phyloP scores from a whole-genome alignment of 768 basidiomycete genomes.

The Termitomyces sp. region DNA sequence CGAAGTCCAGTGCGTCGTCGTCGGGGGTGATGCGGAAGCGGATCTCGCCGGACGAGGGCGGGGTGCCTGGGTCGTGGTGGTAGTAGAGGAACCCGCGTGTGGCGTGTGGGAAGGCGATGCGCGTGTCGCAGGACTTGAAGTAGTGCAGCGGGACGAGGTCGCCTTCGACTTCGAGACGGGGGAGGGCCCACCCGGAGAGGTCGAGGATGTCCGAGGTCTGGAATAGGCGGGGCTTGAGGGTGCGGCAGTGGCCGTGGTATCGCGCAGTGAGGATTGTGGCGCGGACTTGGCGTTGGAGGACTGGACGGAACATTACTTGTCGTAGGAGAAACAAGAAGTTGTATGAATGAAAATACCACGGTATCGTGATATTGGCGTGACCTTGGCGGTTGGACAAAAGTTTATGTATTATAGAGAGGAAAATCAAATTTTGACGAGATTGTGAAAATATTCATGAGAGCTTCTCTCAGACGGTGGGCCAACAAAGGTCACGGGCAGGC shows the following conservation, averaged over 20 bases:
- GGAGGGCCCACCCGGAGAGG: background rate
- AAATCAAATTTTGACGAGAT: too few relatives aligned
- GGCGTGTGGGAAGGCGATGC: background rate
- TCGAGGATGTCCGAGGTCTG: background rate
- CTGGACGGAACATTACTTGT: too few relatives aligned
- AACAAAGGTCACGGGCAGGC: too few relatives aligned
- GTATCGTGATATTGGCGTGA: too few relatives aligned
- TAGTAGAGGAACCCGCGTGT: constrained; percentile 3
- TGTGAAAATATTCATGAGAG: too few relatives aligned
- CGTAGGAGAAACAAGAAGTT: too few relatives aligned
- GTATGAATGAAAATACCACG: too few relatives aligned
- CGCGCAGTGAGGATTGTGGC: background rate
- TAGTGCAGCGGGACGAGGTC: background rate
- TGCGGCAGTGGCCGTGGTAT: background rate
- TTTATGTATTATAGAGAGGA: too few relatives aligned
- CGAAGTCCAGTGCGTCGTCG: background rate
- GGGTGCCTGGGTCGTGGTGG: background rate
- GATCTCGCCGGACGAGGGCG: background rate
- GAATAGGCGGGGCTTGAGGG: background rate
- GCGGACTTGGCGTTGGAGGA: background rate
- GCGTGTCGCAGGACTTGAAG: background rate
- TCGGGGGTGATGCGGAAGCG: constrained; percentile 2
- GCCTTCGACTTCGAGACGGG: background rate
- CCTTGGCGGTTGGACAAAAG: too few relatives aligned
- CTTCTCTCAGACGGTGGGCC: too few relatives aligned